Percentiles rank a stretch among this genome's conserved stretches.
Evolutionary conservation across 2,329 filamentous ascomycete genomes (phyloP).

Genomic region (Thermothelomyces thermophilus): DNA sequence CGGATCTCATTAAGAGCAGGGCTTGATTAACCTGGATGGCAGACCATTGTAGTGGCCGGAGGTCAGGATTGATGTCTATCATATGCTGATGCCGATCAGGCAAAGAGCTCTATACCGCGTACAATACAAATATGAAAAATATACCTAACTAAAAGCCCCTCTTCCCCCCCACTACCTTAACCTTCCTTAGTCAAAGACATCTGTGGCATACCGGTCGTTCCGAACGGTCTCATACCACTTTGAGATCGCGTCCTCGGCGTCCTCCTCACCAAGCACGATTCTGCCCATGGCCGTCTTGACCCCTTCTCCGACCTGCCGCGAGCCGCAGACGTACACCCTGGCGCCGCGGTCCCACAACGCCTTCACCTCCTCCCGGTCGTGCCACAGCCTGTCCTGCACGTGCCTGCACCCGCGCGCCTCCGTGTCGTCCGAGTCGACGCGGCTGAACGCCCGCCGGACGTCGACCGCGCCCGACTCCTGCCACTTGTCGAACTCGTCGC

Average conservation of each 20-base stretch:
- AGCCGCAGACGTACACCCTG: slow-evolving; percentile 57
- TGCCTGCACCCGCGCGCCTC: slow-evolving; percentile 33
- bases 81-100: too few species aligned
- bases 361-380: slow-evolving; percentile 31
- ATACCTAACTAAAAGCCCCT: not conserved
- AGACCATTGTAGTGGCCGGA: too few species aligned
- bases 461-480: slow-evolving; percentile 52
- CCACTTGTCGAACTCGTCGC: slow-evolving; percentile 53
- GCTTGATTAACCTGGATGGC: too few species aligned
- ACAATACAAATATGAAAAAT: too few species aligned
- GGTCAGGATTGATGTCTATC: not conserved
- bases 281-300: slow-evolving; percentile 33
- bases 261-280: slow-evolving; percentile 31
- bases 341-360: slow-evolving; percentile 35
- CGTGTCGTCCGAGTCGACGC: slow-evolving; percentile 31
- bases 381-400: slow-evolving; percentile 45
- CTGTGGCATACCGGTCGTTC: slow-evolving; percentile 52
- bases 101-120: too few species aligned
- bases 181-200: slow-evolving; percentile 54
- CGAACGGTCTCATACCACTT: slow-evolving; percentile 44
- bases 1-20: slow-evolving; percentile 19
- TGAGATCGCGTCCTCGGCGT: slow-evolving; percentile 35
- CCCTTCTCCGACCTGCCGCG: slow-evolving; percentile 36
- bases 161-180: too few species aligned
- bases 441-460: slow-evolving; percentile 55